Conservation (phyloP, 257 asterid genomes). For the Forsythia viridissima region DNA sequence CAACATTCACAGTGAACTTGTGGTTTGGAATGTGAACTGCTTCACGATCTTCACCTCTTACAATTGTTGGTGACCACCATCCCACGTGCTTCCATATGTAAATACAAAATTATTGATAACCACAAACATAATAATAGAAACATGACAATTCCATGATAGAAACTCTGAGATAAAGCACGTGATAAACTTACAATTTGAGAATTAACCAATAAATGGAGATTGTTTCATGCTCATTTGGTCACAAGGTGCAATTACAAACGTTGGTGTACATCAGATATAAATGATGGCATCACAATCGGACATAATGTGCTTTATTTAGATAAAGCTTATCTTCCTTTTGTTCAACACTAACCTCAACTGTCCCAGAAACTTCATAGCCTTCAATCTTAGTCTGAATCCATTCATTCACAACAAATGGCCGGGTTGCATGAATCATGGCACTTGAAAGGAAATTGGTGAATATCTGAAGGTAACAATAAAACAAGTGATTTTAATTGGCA, state of each 20-base stretch:
- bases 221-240: constrained; percentile 1
- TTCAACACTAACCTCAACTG: constrained; percentile 77
- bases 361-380: constrained; percentile 98
- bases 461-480: constrained; percentile 52
- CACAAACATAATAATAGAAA: background rate
- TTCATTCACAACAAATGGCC: constrained; percentile 85
- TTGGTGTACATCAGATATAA: background rate
- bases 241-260: constrained; percentile 4
- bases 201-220: constrained; percentile 2
- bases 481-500: constrained; percentile 5
- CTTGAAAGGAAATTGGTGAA: constrained; percentile 98
- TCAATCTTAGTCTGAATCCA: constrained; percentile 98
- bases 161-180: background rate
- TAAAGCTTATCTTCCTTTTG: background rate
- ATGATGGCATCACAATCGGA: background rate
- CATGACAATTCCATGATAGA: background rate
- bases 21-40: constrained; percentile 98
- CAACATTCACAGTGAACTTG: constrained; percentile 87
- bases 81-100: constrained; percentile 72
- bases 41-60: constrained; percentile 98
- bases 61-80: constrained; percentile 95
- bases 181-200: background rate
- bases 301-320: background rate
- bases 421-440: constrained; percentile 93
- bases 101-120: constrained; percentile 20